phyloP scores from a whole-genome alignment of 495 filamentous ascomycete genomes.

The Letharia lupina region DNA sequence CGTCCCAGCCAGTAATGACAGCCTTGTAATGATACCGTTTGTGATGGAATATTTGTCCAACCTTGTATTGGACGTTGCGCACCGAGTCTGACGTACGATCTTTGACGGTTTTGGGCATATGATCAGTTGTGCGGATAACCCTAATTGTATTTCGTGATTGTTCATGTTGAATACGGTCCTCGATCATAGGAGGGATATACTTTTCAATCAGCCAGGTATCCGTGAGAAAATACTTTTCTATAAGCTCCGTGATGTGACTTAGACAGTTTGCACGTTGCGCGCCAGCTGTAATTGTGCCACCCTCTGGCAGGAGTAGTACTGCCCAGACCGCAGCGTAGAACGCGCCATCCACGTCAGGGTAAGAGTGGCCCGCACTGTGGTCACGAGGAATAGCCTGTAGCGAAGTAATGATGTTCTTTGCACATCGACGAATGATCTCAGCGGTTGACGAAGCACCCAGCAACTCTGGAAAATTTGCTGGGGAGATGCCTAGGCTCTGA shows the following conservation, averaged over 20 bases:
- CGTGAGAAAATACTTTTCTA: conserved; percentile 50
- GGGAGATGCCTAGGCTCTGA: conserved; percentile 50
- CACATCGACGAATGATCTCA: conserved; percentile 65
- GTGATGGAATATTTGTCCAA: conserved; percentile 82
- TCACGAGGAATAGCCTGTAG: conserved; percentile 34
- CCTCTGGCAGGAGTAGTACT: conserved; percentile 50
- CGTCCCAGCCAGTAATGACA: conserved; percentile 82
- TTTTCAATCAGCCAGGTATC: conserved; percentile 60
- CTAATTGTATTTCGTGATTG: conserved; percentile 46
- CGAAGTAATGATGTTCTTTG: conserved; percentile 69
- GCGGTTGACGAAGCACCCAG: conserved; percentile 51
- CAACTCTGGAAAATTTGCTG: conserved; percentile 44
- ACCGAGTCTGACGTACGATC: conserved; percentile 32
- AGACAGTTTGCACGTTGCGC: conserved; percentile 53
- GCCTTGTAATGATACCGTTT: conserved; percentile 70
- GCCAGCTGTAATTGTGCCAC: conserved; percentile 32
- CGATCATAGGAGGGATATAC: conserved; percentile 52
- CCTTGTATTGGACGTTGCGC: conserved; percentile 51
- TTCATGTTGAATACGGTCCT: conserved; percentile 35
- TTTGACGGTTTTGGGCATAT: conserved; percentile 47
- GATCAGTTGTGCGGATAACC: conserved; percentile 53
- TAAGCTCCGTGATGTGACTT: conserved; percentile 57
- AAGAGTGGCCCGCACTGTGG: conserved; percentile 21
- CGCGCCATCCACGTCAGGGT: conserved; percentile 53
- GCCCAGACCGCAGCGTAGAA: conserved; percentile 76